A percentile compares a stretch with the other conserved stretches of the same genome.
Conservation (phyloP, 2,329 filamentous ascomycete genomes). For the Aspergillus sp. region DNA sequence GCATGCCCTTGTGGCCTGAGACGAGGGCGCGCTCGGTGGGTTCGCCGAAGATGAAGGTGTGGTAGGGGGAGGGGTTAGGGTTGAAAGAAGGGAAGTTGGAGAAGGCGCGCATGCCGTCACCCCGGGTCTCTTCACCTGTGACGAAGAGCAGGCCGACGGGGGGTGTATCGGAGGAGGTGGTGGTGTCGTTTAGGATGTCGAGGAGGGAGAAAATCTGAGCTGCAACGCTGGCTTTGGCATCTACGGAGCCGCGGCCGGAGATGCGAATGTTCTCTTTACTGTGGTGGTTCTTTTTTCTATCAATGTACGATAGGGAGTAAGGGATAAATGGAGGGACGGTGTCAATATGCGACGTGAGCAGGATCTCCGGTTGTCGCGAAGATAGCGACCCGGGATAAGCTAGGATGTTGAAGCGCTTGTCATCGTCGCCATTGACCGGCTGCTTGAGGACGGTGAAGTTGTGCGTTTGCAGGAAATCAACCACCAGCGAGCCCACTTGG, state of each 20-base stretch:
- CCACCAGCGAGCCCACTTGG: conserved; percentile 59
- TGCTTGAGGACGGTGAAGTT: conserved; percentile 58
- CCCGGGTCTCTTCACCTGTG: conserved; percentile 74
- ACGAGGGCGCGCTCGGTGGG: conserved; percentile 84
- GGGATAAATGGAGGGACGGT: conserved; percentile 47
- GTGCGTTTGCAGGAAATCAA: conserved; percentile 53
- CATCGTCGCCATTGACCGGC: conserved; percentile 14
- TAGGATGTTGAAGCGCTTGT: conserved; percentile 62
- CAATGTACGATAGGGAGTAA: conserved; percentile 43
- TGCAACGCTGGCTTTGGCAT: conserved; percentile 41
- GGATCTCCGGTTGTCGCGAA: conserved; percentile 23
- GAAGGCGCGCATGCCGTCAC: conserved; percentile 66
- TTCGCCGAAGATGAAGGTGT: conserved; percentile 81
- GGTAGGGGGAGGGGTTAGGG: conserved; percentile 40
- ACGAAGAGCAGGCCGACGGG: conserved; percentile 50
- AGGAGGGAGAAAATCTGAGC: conserved; percentile 37
- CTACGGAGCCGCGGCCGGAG: conserved; percentile 39
- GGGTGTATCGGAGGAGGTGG: conserved; percentile 17
- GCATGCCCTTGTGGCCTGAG: conserved; percentile 81
- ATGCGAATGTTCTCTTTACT: conserved; percentile 26
- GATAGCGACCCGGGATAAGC: conserved; percentile 43
- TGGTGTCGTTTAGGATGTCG: conserved; percentile 33
- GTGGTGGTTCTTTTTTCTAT: conserved; percentile 3
- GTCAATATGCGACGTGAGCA: conserved; percentile 70
- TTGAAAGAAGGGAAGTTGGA: conserved; percentile 41